Percentiles rank a stretch among this genome's conserved stretches.
Conservation (phyloP, 345 rosid genomes). For the Fremontodendron californicum region DNA sequence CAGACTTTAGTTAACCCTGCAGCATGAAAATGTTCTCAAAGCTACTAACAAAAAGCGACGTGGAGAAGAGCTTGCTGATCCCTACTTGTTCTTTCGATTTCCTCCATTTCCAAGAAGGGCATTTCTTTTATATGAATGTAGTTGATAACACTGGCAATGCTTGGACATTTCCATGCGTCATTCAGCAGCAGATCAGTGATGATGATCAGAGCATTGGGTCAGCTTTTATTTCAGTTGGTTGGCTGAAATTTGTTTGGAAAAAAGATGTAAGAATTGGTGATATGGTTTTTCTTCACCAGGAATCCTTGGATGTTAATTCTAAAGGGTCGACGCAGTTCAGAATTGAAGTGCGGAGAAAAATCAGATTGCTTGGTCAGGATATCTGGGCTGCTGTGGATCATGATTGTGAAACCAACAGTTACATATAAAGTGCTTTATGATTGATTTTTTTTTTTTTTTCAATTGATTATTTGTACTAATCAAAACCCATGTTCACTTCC, state of each 20-base stretch:
- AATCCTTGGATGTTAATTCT: background rate
- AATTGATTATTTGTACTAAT: too few relatives aligned
- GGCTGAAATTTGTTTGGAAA: background rate
- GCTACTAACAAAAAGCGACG: background rate
- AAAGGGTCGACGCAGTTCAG: background rate
- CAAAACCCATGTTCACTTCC: too few relatives aligned
- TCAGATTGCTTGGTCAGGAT: conserved; percentile 3
- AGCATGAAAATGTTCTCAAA: background rate
- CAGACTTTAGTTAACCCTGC: background rate
- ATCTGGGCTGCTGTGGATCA: background rate
- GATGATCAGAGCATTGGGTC: background rate
- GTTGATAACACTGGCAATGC: background rate
- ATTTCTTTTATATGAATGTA: background rate
- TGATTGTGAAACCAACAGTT: background rate
- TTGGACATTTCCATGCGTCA: background rate
- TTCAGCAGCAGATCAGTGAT: background rate
- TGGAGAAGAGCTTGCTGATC: background rate
- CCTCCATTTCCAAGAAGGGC: background rate
- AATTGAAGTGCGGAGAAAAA: background rate
- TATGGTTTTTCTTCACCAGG: background rate
- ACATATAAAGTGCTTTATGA: background rate
- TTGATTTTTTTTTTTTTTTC: background rate
- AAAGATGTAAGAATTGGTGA: background rate
- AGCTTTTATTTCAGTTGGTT: background rate
- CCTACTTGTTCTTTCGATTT: background rate